Conservation (phyloP, 225 moss, liverwort and hornwort genomes). For the Physcomitrium patens region DNA sequence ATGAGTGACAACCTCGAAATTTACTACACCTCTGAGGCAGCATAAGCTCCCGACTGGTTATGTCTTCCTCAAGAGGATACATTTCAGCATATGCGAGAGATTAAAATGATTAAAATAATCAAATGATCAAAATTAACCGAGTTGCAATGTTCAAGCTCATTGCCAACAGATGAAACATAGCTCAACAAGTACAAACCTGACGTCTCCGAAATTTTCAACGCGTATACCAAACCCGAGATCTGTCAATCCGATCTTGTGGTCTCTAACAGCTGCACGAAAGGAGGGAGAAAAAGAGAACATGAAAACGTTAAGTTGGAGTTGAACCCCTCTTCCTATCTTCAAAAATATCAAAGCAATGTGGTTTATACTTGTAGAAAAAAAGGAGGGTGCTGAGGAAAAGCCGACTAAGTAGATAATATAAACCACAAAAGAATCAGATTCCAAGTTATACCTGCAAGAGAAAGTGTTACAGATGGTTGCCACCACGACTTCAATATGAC, state of each 20-base stretch:
- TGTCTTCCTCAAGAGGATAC: background rate
- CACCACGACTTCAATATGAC: conserved; percentile 94
- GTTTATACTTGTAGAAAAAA: background rate
- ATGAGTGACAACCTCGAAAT: conserved; percentile 1
- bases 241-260: conserved; percentile 64
- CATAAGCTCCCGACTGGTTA: background rate
- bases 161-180: background rate
- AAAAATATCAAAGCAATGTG: background rate
- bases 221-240: conserved; percentile 85
- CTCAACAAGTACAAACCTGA: conserved; percentile 61
- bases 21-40: background rate
- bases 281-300: background rate
- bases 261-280: conserved; percentile 65
- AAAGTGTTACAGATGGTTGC: conserved; percentile 92
- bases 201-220: conserved; percentile 90
- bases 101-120: background rate
- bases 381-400: background rate
- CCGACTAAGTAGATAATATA: background rate
- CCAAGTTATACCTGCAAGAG: conserved; percentile 69
- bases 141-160: background rate
- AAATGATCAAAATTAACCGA: background rate
- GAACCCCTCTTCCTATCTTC: background rate
- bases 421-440: background rate
- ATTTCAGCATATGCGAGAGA: background rate
- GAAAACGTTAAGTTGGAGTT: conserved; percentile 7